These are phyloP conservation scores for Aspergillus sp. DNA, from an alignment of 2,329 filamentous ascomycete species.

Conservation along the genomic window DNA sequence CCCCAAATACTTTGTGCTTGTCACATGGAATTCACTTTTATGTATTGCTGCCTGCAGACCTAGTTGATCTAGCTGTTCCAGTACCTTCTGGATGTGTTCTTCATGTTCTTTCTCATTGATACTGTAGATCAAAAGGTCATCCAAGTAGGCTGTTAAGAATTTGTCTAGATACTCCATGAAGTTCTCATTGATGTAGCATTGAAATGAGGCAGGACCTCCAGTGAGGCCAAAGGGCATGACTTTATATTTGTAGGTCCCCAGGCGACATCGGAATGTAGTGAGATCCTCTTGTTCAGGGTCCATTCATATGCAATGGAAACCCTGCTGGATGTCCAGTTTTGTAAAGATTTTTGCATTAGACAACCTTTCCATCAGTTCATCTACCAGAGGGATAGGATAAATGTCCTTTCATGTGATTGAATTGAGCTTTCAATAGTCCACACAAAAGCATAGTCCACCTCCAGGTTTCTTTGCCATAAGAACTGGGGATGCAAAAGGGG, in stretches of 20 bases:
- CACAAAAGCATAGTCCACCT: slow-evolving; percentile 9
- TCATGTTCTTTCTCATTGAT: slow-evolving; percentile 2
- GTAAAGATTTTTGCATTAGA: slow-evolving; percentile 9
- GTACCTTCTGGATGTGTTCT: slow-evolving; percentile 1
- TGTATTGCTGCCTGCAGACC: slow-evolving; percentile 13
- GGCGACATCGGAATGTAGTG: slow-evolving; percentile 1
- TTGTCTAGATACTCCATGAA: slow-evolving; percentile 1
- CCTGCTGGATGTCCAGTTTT: slow-evolving; percentile 14
- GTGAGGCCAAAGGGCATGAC: slow-evolving; percentile 1
- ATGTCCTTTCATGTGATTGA: slow-evolving; percentile 22
- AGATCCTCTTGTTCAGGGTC: not conserved
- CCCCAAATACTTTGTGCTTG: slow-evolving; percentile 22
- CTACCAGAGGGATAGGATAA: slow-evolving; percentile 19
- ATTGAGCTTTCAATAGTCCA: slow-evolving; percentile 25
- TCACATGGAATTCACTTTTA: slow-evolving; percentile 25
- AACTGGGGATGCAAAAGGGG: not conserved
- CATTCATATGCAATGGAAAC: slow-evolving; percentile 1
- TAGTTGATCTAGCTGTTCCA: slow-evolving; percentile 7
- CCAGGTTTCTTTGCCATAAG: not conserved
- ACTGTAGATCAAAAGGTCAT: slow-evolving; percentile 4
- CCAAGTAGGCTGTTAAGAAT: not conserved
- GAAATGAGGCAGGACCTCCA: slow-evolving; percentile 4
- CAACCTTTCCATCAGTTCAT: slow-evolving; percentile 15
- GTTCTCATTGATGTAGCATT: slow-evolving; percentile 1
- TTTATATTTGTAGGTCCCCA: slow-evolving; percentile 1